A percentile compares a stretch with the other conserved stretches of the same genome.
phyloP scores from a whole-genome alignment of 192 early-diverging fungal species.

The Spizellomyces punctatus region DNA sequence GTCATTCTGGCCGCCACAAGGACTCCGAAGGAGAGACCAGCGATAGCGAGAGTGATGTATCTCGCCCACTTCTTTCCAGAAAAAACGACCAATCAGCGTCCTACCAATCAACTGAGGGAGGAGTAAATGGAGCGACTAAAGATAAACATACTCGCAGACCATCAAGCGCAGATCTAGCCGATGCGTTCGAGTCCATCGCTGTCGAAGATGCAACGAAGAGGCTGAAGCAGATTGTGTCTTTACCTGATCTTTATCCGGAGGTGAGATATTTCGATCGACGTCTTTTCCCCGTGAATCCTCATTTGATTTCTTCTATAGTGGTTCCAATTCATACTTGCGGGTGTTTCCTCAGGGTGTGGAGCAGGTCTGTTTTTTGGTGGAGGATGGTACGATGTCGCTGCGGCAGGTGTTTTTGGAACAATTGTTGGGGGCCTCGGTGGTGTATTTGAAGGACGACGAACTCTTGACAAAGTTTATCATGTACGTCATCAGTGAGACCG shows the following conservation, averaged over 20 bases:
- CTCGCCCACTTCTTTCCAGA: background rate
- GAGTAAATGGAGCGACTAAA: background rate
- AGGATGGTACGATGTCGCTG: constrained; percentile 35
- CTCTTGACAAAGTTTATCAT: constrained; percentile 27
- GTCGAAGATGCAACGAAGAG: constrained; percentile 32
- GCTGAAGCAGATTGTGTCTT: constrained; percentile 32
- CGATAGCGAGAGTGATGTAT: too few species aligned
- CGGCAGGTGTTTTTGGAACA: constrained; percentile 19
- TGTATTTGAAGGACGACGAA: constrained; percentile 22
- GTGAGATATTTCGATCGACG: background rate
- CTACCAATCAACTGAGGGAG: too few species aligned
- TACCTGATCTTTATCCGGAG: constrained; percentile 33
- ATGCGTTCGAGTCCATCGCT: constrained; percentile 36
- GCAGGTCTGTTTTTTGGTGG: constrained; percentile 38
- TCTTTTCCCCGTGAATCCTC: background rate
- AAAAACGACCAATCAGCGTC: too few species aligned
- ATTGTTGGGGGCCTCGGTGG: constrained; percentile 12
- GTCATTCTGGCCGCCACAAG: too few species aligned
- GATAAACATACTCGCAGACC: background rate
- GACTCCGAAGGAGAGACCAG: too few species aligned
- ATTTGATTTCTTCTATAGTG: constrained; percentile 8
- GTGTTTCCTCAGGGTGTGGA: constrained; percentile 20
- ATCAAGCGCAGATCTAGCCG: background rate
- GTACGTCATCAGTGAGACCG: background rate
- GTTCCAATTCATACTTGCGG: constrained; percentile 24